These are phyloP conservation scores for Domatiomyces catenatus DNA, from an alignment of 2,329 filamentous ascomycete genomes.

Conservation along the genomic window DNA sequence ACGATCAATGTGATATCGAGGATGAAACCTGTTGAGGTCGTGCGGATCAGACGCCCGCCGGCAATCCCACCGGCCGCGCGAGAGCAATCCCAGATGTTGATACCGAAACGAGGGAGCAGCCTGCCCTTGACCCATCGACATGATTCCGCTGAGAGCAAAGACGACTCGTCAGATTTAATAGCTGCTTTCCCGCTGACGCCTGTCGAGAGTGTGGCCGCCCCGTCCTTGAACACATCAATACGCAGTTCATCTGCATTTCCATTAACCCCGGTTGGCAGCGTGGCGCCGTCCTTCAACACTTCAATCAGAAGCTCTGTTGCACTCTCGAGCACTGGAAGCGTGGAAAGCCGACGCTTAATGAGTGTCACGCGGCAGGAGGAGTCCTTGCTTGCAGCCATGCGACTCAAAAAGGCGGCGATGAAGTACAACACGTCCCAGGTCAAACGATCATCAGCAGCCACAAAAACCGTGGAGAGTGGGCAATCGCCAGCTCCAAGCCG, in stretches of 20 bases:
- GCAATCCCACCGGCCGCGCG: background rate
- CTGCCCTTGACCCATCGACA: conserved; percentile 8
- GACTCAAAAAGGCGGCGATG: conserved; percentile 33
- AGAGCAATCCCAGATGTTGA: background rate
- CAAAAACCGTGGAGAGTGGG: background rate
- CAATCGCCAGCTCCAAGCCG: background rate
- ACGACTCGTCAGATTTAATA: conserved; percentile 10
- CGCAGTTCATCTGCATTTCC: conserved; percentile 6
- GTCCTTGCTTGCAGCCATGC: conserved; percentile 35
- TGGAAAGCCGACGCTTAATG: conserved; percentile 31
- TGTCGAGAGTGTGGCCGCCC: background rate
- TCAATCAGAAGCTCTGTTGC: conserved; percentile 7
- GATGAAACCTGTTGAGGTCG: background rate
- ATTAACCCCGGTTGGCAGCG: conserved; percentile 8
- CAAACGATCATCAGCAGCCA: background rate
- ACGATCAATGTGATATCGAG: conserved; percentile 20
- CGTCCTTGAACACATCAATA: background rate
- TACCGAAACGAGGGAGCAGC: background rate
- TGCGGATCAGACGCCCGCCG: background rate
- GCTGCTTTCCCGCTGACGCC: conserved; percentile 4
- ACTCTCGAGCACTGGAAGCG: conserved; percentile 13
- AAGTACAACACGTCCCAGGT: conserved; percentile 21
- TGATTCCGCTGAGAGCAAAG: conserved; percentile 4
- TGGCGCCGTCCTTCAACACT: conserved; percentile 4
- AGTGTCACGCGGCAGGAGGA: conserved; percentile 40